phyloP scores from a whole-genome alignment of 495 filamentous ascomycete species.

The Parathielavia appendiculata region DNA sequence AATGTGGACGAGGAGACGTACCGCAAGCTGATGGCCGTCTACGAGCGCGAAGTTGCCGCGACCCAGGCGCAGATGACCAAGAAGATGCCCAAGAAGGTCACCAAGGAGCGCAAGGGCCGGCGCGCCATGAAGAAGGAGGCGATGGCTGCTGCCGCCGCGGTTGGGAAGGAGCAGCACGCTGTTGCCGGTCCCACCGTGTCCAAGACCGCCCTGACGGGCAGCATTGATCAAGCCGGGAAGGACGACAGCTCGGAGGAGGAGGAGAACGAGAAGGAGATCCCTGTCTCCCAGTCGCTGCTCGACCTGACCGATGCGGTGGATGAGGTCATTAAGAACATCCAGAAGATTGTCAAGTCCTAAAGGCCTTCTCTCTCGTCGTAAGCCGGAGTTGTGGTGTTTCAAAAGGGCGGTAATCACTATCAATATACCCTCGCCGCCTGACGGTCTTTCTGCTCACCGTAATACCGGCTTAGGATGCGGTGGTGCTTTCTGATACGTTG shows the following conservation, averaged over 20 bases:
- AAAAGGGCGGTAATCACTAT: too few species aligned
- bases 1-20: neutral
- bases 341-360: neutral
- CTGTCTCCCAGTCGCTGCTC: neutral
- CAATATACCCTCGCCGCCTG: too few species aligned
- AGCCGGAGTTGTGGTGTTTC: too few species aligned
- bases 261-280: neutral
- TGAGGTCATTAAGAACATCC: neutral
- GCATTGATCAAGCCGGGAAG: neutral
- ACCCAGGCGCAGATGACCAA: neutral
- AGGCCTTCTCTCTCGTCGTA: too few species aligned
- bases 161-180: neutral
- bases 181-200: neutral
- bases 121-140: neutral
- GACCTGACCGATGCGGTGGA: neutral
- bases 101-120: neutral
- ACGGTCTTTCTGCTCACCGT: too few species aligned
- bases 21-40: neutral
- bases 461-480: too few species aligned
- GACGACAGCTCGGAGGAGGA: neutral
- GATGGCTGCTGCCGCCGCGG: neutral
- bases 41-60: neutral
- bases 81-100: constrained; percentile 6
- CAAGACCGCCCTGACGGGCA: neutral
- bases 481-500: too few species aligned